phyloP scores from a whole-genome alignment of 2,329 filamentous ascomycete genomes.

The Hymenoscyphus scutula region DNA sequence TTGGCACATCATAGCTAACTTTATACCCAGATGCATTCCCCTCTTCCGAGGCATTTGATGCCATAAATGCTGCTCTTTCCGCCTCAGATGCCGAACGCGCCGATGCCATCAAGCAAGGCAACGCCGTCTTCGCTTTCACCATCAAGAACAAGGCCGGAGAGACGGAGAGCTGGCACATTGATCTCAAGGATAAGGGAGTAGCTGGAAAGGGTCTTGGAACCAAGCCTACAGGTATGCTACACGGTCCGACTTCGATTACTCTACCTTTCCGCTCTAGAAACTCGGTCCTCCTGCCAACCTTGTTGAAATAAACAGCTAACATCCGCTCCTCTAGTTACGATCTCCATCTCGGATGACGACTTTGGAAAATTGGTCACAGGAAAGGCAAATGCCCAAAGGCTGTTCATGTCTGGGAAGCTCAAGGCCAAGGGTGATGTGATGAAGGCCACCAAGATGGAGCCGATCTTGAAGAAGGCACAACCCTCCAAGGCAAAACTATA shows the following conservation, averaged over 20 bases:
- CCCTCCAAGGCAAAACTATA: slow-evolving; percentile 75
- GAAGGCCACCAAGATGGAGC: slow-evolving; percentile 97
- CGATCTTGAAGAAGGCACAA: slow-evolving; percentile 85
- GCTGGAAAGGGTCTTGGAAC: slow-evolving; percentile 75
- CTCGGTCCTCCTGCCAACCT: neutral
- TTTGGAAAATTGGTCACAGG: slow-evolving; percentile 80
- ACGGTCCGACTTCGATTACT: neutral
- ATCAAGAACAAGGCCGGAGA: slow-evolving; percentile 84
- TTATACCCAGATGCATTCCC: slow-evolving; percentile 70
- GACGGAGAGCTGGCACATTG: slow-evolving; percentile 87
- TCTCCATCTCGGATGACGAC: slow-evolving; percentile 79
- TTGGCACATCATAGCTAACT: slow-evolving; percentile 11
- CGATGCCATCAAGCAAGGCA: slow-evolving; percentile 84
- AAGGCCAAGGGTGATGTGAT: slow-evolving; percentile 98
- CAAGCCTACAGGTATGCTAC: slow-evolving; percentile 77
- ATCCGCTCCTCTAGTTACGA: slow-evolving; percentile 64
- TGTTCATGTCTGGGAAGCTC: slow-evolving; percentile 95
- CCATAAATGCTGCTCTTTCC: slow-evolving; percentile 71
- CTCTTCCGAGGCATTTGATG: slow-evolving; percentile 86
- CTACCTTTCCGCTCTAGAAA: neutral
- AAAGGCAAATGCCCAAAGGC: slow-evolving; percentile 88
- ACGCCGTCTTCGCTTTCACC: slow-evolving; percentile 85
- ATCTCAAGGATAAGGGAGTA: slow-evolving; percentile 84
- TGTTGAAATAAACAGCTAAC: neutral
- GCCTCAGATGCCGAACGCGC: slow-evolving; percentile 71